phyloP scores from a whole-genome alignment of 2,329 filamentous ascomycete genomes.

The Clonostachys byssicola region DNA sequence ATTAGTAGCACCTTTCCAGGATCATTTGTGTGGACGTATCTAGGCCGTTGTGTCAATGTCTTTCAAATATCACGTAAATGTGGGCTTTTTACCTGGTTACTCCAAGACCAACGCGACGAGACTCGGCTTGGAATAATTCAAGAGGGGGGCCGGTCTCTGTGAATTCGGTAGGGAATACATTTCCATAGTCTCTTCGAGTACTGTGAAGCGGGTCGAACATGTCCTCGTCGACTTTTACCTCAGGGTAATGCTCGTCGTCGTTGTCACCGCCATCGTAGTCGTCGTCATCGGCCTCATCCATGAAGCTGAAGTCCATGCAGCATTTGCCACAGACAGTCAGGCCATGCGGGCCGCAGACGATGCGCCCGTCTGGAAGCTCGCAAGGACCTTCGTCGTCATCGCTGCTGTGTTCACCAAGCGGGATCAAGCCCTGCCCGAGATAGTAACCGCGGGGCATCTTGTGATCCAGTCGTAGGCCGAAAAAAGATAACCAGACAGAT shows the following conservation, averaged over 20 bases:
- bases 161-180: conserved; percentile 22
- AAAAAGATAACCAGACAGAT: no score
- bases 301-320: conserved; percentile 27
- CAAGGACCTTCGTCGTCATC: conserved; percentile 26
- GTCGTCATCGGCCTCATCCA: conserved; percentile 15
- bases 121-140: conserved; percentile 13
- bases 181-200: background rate
- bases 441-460: conserved; percentile 3
- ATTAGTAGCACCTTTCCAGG: conserved; percentile 28
- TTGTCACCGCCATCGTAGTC: conserved; percentile 4
- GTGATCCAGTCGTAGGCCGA: no score
- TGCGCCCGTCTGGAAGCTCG: conserved; percentile 23
- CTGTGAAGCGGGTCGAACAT: background rate
- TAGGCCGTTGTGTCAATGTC: conserved; percentile 3
- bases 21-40: conserved; percentile 24
- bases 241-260: no score
- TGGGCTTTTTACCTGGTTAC: conserved; percentile 11
- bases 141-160: conserved; percentile 7
- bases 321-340: conserved; percentile 22
- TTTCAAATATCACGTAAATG: background rate
- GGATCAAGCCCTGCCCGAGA: conserved; percentile 1
- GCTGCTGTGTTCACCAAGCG: conserved; percentile 1
- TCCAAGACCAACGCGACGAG: conserved; percentile 1
- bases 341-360: conserved; percentile 27
- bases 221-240: background rate